These are phyloP conservation scores for Beauveria sp. DNA, from an alignment of 2,329 filamentous ascomycete species.

Conservation along the genomic window DNA sequence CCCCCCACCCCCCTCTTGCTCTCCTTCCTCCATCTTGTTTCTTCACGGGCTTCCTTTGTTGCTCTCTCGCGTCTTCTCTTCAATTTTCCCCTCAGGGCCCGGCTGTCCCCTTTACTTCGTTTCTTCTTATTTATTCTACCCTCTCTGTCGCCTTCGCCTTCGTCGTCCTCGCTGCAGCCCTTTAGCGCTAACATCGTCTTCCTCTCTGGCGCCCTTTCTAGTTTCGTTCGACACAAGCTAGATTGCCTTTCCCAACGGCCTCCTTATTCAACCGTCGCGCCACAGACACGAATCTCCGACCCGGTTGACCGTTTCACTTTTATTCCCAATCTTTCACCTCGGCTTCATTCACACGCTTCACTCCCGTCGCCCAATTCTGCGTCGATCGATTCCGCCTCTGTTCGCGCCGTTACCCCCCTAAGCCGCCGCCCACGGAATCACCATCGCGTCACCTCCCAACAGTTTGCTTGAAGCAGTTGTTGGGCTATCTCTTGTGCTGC, in stretches of 20 bases:
- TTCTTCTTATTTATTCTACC: slow-evolving; percentile 21
- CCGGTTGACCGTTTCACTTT: not conserved
- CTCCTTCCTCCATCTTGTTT: slow-evolving; percentile 14
- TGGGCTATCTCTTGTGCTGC: slow-evolving; percentile 25
- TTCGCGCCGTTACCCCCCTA: slow-evolving; percentile 21
- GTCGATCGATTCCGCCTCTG: slow-evolving; percentile 21
- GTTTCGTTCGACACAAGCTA: slow-evolving; percentile 10
- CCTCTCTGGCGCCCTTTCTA: slow-evolving; percentile 15
- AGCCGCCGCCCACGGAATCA: slow-evolving; percentile 28
- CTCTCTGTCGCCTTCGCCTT: not conserved
- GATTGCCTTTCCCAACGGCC: not conserved
- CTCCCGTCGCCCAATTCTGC: slow-evolving; percentile 10
- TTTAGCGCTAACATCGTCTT: slow-evolving; percentile 18
- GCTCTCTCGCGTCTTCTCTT: slow-evolving; percentile 9
- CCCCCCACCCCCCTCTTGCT: slow-evolving; percentile 16
- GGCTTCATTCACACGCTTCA: slow-evolving; percentile 1
- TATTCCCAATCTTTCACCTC: not conserved
- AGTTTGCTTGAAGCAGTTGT: slow-evolving; percentile 40
- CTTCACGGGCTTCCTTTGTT: slow-evolving; percentile 12
- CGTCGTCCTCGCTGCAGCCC: not conserved
- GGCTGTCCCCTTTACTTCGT: slow-evolving; percentile 22
- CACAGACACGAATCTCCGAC: not conserved
- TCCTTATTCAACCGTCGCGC: not conserved
- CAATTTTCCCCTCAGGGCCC: slow-evolving; percentile 15
- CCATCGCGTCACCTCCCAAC: slow-evolving; percentile 24